phyloP scores from a whole-genome alignment of 2,329 filamentous ascomycete species.

The Neonectria sp. region DNA sequence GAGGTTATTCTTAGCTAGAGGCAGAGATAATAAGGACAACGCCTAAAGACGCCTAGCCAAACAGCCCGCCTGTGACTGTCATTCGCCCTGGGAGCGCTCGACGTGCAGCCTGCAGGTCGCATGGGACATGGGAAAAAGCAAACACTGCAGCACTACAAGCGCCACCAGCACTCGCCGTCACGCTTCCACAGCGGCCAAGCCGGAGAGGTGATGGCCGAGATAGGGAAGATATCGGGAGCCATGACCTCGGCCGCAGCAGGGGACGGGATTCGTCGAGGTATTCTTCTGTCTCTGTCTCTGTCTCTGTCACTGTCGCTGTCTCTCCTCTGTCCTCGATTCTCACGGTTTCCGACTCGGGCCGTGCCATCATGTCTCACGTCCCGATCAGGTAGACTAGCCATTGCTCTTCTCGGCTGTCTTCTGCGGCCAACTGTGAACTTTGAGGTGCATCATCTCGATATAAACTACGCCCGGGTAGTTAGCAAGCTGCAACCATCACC shows the following conservation, averaged over 20 bases:
- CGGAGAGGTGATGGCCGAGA: slow-evolving; percentile 15
- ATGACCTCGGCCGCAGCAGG: slow-evolving; percentile 6
- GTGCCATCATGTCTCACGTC: slow-evolving; percentile 13
- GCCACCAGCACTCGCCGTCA: slow-evolving; percentile 15
- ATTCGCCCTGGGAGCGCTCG: slow-evolving; percentile 23
- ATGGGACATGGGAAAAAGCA: slow-evolving; percentile 21
- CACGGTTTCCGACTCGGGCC: background rate
- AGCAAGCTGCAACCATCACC: slow-evolving; percentile 19
- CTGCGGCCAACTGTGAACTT: background rate
- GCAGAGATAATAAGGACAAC: slow-evolving; percentile 23
- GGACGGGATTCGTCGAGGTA: slow-evolving; percentile 3
- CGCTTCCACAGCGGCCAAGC: slow-evolving; percentile 14
- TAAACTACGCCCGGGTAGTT: slow-evolving; percentile 13
- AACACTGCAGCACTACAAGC: slow-evolving; percentile 16
- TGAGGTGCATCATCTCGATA: slow-evolving; percentile 4
- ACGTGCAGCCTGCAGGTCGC: slow-evolving; percentile 20
- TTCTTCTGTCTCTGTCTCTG: slow-evolving; percentile 13
- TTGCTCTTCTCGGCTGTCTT: slow-evolving; percentile 8
- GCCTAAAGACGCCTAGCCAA: background rate
- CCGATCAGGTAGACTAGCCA: background rate
- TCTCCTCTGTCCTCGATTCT: slow-evolving; percentile 1
- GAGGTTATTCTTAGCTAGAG: slow-evolving; percentile 26
- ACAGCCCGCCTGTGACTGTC: slow-evolving; percentile 1
- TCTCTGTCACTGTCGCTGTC: slow-evolving; percentile 9
- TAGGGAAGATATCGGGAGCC: slow-evolving; percentile 14